Conservation (phyloP, 169 alveolate species). For the Eimeria falciformis region DNA sequence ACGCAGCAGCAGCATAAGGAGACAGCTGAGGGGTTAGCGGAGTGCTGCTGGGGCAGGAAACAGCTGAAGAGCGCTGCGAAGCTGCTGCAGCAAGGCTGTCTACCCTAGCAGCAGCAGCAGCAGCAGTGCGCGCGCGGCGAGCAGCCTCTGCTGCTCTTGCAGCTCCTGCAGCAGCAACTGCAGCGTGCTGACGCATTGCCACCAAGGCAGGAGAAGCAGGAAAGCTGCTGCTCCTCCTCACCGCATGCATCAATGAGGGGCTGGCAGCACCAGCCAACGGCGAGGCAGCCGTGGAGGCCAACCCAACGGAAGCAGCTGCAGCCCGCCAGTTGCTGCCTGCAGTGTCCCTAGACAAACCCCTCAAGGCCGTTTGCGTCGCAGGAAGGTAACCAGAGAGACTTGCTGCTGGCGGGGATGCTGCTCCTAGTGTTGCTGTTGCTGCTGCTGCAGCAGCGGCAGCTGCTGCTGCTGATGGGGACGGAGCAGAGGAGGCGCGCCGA, state of each 20-base stretch:
- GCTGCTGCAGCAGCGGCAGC: slow-evolving; percentile 64
- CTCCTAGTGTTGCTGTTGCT: slow-evolving; percentile 23
- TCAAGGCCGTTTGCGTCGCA: background rate
- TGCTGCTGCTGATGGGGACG: slow-evolving; percentile 20
- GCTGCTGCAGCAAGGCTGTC: slow-evolving; percentile 61
- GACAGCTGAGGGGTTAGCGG: background rate
- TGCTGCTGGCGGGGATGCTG: slow-evolving; percentile 52
- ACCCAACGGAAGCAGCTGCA: background rate
- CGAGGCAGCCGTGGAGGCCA: slow-evolving; percentile 9
- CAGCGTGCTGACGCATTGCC: slow-evolving; percentile 50
- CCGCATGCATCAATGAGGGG: background rate
- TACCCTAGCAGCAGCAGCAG: slow-evolving; percentile 48
- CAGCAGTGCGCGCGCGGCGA: slow-evolving; percentile 51
- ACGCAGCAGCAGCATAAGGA: slow-evolving; percentile 3
- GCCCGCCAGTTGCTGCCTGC: background rate
- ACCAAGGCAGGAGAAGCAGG: slow-evolving; percentile 42
- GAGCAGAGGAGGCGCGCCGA: slow-evolving; percentile 31
- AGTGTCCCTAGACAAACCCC: background rate
- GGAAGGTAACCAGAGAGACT: background rate
- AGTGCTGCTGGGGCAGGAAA: slow-evolving; percentile 39
- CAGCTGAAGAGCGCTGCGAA: background rate
- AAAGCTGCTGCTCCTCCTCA: slow-evolving; percentile 50
- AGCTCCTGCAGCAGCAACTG: slow-evolving; percentile 57
- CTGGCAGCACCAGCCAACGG: slow-evolving; percentile 3
- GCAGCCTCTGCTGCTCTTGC: slow-evolving; percentile 58